Conservation (phyloP, 2,329 filamentous ascomycete genomes). For the Talaromyces sp. region DNA sequence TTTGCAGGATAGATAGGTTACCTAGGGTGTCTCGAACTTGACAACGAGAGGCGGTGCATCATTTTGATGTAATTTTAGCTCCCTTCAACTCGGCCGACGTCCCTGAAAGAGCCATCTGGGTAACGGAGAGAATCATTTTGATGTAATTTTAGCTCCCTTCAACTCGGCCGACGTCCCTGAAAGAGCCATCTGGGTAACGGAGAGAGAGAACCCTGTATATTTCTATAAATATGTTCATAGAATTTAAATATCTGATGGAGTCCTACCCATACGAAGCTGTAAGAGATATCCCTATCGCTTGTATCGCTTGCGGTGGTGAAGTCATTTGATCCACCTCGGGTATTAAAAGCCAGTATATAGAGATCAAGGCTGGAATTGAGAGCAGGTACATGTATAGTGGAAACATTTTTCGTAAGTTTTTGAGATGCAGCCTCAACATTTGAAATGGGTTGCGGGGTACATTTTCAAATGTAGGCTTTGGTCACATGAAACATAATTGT, state of each 20-base stretch:
- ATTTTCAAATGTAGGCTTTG: no score
- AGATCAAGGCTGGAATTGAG: background rate
- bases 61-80: background rate
- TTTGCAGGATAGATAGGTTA: background rate
- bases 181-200: background rate
- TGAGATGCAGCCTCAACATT: background rate
- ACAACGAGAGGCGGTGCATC: background rate
- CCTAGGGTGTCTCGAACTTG: background rate
- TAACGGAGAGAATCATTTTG: background rate
- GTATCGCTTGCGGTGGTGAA: background rate
- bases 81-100: background rate
- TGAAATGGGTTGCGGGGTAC: background rate
- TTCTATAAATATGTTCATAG: background rate
- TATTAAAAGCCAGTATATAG: background rate
- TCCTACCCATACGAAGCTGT: background rate
- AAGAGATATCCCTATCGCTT: background rate
- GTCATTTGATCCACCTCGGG: background rate
- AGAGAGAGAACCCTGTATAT: background rate
- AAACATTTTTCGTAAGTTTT: background rate
- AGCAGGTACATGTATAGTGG: background rate
- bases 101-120: background rate
- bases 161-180: background rate
- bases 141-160: background rate
- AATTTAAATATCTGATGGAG: background rate
- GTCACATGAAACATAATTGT: no score